Conservation (phyloP, 2,329 filamentous ascomycete genomes). For the Cadophora luteo-olivacea region DNA sequence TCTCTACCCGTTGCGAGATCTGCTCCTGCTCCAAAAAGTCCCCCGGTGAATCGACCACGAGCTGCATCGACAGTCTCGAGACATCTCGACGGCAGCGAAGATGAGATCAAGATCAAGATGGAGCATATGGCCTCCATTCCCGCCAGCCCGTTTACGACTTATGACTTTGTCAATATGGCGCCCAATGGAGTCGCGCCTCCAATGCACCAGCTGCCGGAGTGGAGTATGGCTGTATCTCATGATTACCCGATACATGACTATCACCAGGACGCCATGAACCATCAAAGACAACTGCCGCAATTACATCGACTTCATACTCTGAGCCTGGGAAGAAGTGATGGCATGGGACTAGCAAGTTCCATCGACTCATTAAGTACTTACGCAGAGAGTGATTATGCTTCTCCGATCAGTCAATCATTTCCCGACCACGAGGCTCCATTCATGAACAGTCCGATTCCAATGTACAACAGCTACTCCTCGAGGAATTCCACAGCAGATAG, state of each 20-base stretch:
- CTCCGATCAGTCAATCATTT: conserved; percentile 60
- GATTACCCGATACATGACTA: conserved; percentile 41
- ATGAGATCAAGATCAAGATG: conserved; percentile 44
- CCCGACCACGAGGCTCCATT: conserved; percentile 62
- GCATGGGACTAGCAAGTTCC: conserved; percentile 40
- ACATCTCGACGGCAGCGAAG: conserved; percentile 33
- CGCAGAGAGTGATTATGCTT: conserved; percentile 61
- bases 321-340: conserved; percentile 48
- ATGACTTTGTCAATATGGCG: conserved; percentile 50
- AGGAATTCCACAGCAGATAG: conserved; percentile 62
- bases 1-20: conserved; percentile 74
- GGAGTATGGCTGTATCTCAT: conserved; percentile 42
- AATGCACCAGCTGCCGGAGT: conserved; percentile 41
- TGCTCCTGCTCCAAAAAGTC: conserved; percentile 51
- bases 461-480: conserved; percentile 62
- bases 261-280: conserved; percentile 36
- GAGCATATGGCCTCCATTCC: conserved; percentile 37
- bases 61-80: conserved; percentile 39
- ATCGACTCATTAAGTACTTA: conserved; percentile 59
- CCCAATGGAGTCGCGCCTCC: conserved; percentile 40
- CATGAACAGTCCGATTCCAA: conserved; percentile 60
- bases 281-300: conserved; percentile 53
- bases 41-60: conserved; percentile 40
- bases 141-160: conserved; percentile 44
- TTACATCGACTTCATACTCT: conserved; percentile 55